Conservation (phyloP, 768 basidiomycete species). For the Calvatia gigantea region DNA sequence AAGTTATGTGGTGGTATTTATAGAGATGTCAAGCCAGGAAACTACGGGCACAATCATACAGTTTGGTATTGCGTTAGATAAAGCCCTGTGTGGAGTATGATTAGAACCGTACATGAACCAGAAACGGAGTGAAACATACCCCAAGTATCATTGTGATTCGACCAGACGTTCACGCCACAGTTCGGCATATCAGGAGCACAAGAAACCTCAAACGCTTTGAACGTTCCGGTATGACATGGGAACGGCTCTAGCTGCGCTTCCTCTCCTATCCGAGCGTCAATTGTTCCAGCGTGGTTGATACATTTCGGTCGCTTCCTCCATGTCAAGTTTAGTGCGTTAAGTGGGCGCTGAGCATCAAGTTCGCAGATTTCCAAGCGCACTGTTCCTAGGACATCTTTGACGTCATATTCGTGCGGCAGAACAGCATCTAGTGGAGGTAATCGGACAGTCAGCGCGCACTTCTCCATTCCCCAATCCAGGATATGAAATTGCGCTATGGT, state of each 20-base stretch:
- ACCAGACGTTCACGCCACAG: slow-evolving; percentile 26
- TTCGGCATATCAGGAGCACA: slow-evolving; percentile 18
- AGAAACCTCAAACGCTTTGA: slow-evolving; percentile 24
- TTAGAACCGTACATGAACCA: not conserved
- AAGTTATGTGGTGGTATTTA: not conserved
- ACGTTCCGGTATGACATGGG: slow-evolving; percentile 23
- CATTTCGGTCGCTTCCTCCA: slow-evolving; percentile 23
- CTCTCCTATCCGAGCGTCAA: slow-evolving; percentile 22
- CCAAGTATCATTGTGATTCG: slow-evolving; percentile 28
- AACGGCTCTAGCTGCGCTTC: slow-evolving; percentile 21
- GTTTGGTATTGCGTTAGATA: slow-evolving; percentile 26
- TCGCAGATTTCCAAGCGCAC: slow-evolving; percentile 23
- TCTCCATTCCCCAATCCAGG: slow-evolving; percentile 28
- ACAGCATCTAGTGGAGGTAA: slow-evolving; percentile 19
- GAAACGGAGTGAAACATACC: slow-evolving; percentile 16
- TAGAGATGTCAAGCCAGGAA: too few species aligned
- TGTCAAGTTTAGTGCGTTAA: slow-evolving; percentile 19
- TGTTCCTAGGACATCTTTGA: slow-evolving; percentile 15
- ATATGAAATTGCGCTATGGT: slow-evolving; percentile 23
- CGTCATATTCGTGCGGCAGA: slow-evolving; percentile 22
- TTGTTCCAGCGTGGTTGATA: slow-evolving; percentile 13
- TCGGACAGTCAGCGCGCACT: slow-evolving; percentile 22
- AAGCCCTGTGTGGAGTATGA: slow-evolving; percentile 17
- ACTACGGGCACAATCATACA: not conserved
- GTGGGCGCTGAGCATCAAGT: slow-evolving; percentile 20